A percentile compares a stretch with the other conserved stretches of the same genome.
Conservation (phyloP, 768 basidiomycete genomes). For the Boletus edulis region DNA sequence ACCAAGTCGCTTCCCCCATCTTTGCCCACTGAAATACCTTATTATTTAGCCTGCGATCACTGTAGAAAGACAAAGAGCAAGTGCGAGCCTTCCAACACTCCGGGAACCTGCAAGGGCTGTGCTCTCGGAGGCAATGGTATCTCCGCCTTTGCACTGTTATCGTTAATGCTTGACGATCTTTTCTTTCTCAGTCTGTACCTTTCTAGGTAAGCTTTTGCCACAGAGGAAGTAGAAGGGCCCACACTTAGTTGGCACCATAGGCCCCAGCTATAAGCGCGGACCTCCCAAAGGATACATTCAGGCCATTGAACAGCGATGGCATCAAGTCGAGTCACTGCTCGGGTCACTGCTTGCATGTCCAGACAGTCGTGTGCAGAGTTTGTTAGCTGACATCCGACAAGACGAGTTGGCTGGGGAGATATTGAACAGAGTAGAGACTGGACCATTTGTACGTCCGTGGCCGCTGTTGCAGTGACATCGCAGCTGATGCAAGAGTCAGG, state of each 20-base stretch:
- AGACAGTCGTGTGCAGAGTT: constrained; percentile 58
- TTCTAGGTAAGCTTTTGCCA: constrained; percentile 43
- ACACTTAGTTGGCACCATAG: constrained; percentile 33
- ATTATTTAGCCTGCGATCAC: constrained; percentile 71
- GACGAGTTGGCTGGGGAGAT: constrained; percentile 81
- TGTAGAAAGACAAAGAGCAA: constrained; percentile 88
- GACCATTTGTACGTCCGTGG: constrained; percentile 63
- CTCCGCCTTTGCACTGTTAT: constrained; percentile 12
- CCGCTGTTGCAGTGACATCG: neutral
- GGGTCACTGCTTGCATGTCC: constrained; percentile 76
- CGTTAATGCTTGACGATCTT: constrained; percentile 12
- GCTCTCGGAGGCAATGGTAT: constrained; percentile 52
- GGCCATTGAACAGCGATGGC: constrained; percentile 89
- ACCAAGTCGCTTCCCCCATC: neutral
- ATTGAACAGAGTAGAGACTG: constrained; percentile 69
- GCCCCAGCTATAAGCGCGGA: constrained; percentile 79
- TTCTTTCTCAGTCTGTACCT: constrained; percentile 55
- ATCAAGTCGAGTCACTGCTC: constrained; percentile 88
- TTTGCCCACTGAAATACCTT: constrained; percentile 12
- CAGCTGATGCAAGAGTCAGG: constrained; percentile 40
- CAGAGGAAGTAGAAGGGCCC: neutral
- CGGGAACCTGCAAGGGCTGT: constrained; percentile 63
- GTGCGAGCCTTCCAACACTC: constrained; percentile 59
- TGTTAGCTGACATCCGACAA: constrained; percentile 61
- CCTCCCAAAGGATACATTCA: constrained; percentile 91